Evolutionary conservation across 23 red algal genomes (phyloP).

Genomic region (Pyropia haitanensis): DNA sequence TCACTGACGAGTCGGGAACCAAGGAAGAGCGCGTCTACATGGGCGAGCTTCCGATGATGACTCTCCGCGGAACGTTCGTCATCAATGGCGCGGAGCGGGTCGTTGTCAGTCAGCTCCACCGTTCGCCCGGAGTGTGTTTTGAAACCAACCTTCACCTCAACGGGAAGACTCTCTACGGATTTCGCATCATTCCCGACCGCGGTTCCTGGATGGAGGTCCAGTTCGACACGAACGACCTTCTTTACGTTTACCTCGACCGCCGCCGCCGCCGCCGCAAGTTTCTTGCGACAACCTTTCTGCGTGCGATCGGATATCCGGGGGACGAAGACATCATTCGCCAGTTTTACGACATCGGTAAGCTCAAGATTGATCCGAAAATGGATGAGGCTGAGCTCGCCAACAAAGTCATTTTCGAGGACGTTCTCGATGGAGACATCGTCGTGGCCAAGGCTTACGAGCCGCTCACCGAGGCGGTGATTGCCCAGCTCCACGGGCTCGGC

Average conservation of each 20-base stretch:
- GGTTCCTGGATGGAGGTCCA: not conserved
- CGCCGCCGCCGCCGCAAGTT: conserved; percentile 3
- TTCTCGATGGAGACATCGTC: conserved; percentile 1
- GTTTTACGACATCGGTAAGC: not conserved
- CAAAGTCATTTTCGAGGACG: not conserved
- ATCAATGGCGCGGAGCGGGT: conserved; percentile 6
- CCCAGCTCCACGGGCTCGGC: not conserved
- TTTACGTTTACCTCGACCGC: conserved; percentile 4
- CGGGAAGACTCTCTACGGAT: not conserved
- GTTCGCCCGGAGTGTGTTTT: conserved; percentile 2
- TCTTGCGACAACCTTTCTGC: not conserved
- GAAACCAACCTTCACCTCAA: not conserved
- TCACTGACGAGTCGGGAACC: not conserved
- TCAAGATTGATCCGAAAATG: too few species aligned
- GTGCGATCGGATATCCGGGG: not conserved
- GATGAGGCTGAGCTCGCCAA: not conserved
- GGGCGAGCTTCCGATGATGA: conserved; percentile 1
- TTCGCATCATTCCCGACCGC: conserved; percentile 2
- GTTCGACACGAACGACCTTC: not conserved
- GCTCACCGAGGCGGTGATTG: not conserved
- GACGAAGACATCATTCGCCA: not conserved
- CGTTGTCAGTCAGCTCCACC: conserved; percentile 1
- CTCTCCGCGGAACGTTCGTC: conserved; percentile 2
- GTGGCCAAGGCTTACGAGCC: not conserved
- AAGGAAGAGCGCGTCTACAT: conserved; percentile 2